Evolutionary conservation across 2,329 filamentous ascomycete species (phyloP).

Genomic region (Claviceps maximensis): DNA sequence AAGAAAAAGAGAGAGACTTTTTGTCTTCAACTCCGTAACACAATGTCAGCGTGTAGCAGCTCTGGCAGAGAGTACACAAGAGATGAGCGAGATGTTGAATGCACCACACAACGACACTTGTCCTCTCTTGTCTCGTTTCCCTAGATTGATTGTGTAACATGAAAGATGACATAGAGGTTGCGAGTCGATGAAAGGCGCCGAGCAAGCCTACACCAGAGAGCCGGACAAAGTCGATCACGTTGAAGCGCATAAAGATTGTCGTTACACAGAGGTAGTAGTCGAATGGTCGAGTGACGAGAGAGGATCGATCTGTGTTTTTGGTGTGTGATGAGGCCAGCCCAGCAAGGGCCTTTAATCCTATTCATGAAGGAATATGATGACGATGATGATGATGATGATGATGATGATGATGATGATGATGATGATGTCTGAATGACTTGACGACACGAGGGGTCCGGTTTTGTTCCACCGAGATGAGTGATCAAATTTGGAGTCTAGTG

Average conservation of each 20-base stretch:
- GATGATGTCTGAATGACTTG: background rate
- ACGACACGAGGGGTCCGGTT: background rate
- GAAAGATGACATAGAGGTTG: background rate
- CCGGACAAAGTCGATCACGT: slow-evolving; percentile 1
- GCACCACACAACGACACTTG: slow-evolving; percentile 1
- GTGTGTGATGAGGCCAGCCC: background rate
- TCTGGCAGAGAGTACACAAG: background rate
- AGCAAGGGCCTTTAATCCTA: background rate
- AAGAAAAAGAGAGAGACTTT: background rate
- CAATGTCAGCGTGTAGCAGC: background rate
- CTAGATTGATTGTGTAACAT: slow-evolving; percentile 1
- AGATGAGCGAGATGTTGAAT: background rate
- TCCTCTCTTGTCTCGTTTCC: background rate
- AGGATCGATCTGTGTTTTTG: background rate
- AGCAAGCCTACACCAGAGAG: slow-evolving; percentile 1
- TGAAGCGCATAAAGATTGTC: background rate
- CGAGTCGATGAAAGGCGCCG: background rate
- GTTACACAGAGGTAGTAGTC: background rate
- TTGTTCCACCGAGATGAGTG: background rate
- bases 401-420: too few species aligned
- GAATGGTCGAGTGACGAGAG: background rate
- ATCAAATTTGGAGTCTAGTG: background rate
- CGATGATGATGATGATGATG: too few species aligned
- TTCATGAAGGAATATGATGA: background rate
- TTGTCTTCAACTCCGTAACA: background rate